Base-by-base conservation (phyloP, 2,329 filamentous ascomycete genomes). In the Elsinoe arachidis region DNA sequence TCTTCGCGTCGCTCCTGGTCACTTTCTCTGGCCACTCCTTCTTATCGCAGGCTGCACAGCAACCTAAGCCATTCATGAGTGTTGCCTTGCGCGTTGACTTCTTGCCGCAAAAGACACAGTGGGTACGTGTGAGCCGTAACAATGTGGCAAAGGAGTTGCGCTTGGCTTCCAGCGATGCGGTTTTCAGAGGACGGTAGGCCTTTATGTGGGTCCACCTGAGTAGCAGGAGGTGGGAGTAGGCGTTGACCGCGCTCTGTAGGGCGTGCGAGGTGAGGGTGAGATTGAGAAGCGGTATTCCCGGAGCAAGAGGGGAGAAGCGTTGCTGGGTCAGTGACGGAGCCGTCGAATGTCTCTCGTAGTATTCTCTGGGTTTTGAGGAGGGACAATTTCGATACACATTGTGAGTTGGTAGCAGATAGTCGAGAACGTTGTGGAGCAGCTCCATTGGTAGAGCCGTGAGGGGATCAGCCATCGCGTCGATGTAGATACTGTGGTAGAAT, bases 81-180 rank as follows among this genome's bases (percentile, higher is more conserved):
- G 67, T 67, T 12, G 66, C 66, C 4, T 53, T 59, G 2, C 66
- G 60, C 3, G 15, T 6, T 23, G 61, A 62, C 10, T 56, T 60
- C 34, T 64, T 68, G 21, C 68, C 68, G 59, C 68, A 70, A 60
- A 69, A 69, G 55, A 66, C 58, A 54, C 68, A 70, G 58, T 65
- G 58, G 11, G 56, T 59, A 2, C 58, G 52, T 10, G 54, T 58
- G 63, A 65, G 68, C n/a, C 49, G 59, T 9, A 68, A 60, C 0
- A 68, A 56, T 6, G 61, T 61, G 3, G 26, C 4, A 11, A 35
- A 17, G 55, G 52, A 47, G 11, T 57, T 58, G 10, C 52, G 41
- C 17, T 47, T 58, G n/a, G 30, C 55, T 35, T 57, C 46, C 2
- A 35, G 21, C 12, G 23, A 35, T 11, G 38, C n/a, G 7, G 43